phyloP scores from a whole-genome alignment of 2,329 filamentous ascomycete species.

The Gyromitra esculenta region DNA sequence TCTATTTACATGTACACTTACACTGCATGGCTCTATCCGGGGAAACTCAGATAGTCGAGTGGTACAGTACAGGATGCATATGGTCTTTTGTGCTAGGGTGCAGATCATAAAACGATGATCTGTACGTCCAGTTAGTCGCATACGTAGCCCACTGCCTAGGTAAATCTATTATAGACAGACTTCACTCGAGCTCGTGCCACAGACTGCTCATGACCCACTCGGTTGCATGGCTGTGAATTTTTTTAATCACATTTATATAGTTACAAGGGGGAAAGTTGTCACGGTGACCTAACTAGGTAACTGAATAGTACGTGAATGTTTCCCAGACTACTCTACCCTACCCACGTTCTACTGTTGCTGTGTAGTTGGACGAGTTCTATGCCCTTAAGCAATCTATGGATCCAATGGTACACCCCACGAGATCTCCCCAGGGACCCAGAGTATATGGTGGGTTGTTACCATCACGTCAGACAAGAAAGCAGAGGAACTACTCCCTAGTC shows the following conservation, averaged over 20 bases:
- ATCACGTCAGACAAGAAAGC: slow-evolving; percentile 24
- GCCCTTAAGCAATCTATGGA: slow-evolving; percentile 7
- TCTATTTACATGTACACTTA: background rate
- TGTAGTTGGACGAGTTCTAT: slow-evolving; percentile 19
- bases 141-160: slow-evolving; percentile 12
- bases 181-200: slow-evolving; percentile 34
- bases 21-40: slow-evolving; percentile 48
- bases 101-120: slow-evolving; percentile 43
- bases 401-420: slow-evolving; percentile 12
- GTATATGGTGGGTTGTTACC: slow-evolving; percentile 23
- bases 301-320: background rate
- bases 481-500: slow-evolving; percentile 12
- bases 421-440: slow-evolving; percentile 39
- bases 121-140: slow-evolving; percentile 10
- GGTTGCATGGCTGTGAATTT: slow-evolving; percentile 3
- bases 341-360: background rate
- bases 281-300: background rate
- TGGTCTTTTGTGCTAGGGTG: slow-evolving; percentile 34
- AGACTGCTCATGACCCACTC: slow-evolving; percentile 34
- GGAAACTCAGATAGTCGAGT: slow-evolving; percentile 49
- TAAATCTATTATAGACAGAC: slow-evolving; percentile 1
- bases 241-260: background rate
- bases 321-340: background rate
- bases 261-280: slow-evolving; percentile 1
- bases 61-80: slow-evolving; percentile 1